Base-by-base conservation (phyloP, 164 flowering plant genomes). In the Chloranthus sessilifolius region DNA sequence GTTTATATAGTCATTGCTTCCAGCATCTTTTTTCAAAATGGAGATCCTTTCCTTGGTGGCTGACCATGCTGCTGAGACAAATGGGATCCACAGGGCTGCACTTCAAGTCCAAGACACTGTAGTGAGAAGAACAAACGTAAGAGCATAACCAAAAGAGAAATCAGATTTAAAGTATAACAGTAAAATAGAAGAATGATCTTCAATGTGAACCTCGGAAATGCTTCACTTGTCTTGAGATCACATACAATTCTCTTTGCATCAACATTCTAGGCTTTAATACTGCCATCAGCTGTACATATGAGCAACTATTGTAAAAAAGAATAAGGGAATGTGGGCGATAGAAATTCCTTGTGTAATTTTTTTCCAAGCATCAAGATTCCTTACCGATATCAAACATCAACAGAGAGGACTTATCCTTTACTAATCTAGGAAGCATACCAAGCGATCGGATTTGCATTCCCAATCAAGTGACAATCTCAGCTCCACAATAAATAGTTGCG, bases 211-310 rank as follows among this genome's bases (percentile, higher is more conserved):
- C 88, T 87, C 21, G 90, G 96, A 72, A 70, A 87, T 63, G 73
- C 75, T 62, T 77, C 74, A 50, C 73, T 70, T 35, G 96, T 81
- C 61, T 55, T 75, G 47, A 91, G 82, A 74, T 91, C 96, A 66
- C 98, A 91, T 15, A 87, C 96, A 60, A 91, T 96, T 71, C 96
- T 77, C 72, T 91, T 91, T 55, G 98, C 95, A 77, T 91, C 98
- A 58, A 79, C 98, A 73, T 91, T 91, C 98, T 96, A 91, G 56
- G 98, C 96, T 73, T 91, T 91, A 55, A 91, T 81, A 56, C 96
- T 87, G 27, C 89, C 88, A 79, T 81, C 78, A 63, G 88, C 83
- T 61, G 96, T 87, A 58, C 96, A 96, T 59, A 91, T 87, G 64
- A 91, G 88, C 68, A 87, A 90, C 98, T 91, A 76, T 65, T 59